Conservation (phyloP, 1,284 basidiomycete genomes). For the Neotropicomus parvogracilis region DNA sequence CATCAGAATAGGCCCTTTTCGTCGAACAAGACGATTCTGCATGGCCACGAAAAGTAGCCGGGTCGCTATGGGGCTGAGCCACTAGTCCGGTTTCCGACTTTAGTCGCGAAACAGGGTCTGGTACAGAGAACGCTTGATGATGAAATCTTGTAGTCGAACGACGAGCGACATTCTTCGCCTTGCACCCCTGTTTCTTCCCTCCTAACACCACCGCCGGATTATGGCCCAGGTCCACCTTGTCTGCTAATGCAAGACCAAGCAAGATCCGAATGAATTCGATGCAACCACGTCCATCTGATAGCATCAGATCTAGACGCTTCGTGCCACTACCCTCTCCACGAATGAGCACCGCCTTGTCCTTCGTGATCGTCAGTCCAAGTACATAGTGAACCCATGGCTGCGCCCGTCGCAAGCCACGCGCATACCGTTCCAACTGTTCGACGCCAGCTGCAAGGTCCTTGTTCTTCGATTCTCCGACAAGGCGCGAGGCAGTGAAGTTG, state of each 20-base stretch:
- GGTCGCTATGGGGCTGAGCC: too few species aligned
- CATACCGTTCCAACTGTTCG: background rate
- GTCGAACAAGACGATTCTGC: background rate
- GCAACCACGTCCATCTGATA: background rate
- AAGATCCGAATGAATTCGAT: background rate
- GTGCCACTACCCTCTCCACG: background rate
- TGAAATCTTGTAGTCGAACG: background rate
- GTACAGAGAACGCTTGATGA: too few species aligned
- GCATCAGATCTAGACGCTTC: background rate
- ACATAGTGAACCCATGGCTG: too few species aligned
- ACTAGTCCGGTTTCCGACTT: too few species aligned
- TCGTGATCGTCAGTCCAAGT: too few species aligned
- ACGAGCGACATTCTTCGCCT: too few species aligned
- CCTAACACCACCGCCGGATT: background rate
- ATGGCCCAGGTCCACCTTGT: background rate
- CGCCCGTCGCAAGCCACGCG: background rate
- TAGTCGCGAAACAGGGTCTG: too few species aligned
- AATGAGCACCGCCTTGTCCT: background rate
- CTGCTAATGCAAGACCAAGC: background rate
- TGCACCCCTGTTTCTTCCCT: background rate
- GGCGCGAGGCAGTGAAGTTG: conserved; percentile 14
- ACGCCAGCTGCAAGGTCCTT: background rate
- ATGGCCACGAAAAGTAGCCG: too few species aligned
- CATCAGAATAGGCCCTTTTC: background rate
- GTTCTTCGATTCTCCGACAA: conserved; percentile 14